Evolutionary conservation across 345 rosid genomes (phyloP), one percentile per base, ranked within the genome.

Genomic region (Cardamine occulta): DNA sequence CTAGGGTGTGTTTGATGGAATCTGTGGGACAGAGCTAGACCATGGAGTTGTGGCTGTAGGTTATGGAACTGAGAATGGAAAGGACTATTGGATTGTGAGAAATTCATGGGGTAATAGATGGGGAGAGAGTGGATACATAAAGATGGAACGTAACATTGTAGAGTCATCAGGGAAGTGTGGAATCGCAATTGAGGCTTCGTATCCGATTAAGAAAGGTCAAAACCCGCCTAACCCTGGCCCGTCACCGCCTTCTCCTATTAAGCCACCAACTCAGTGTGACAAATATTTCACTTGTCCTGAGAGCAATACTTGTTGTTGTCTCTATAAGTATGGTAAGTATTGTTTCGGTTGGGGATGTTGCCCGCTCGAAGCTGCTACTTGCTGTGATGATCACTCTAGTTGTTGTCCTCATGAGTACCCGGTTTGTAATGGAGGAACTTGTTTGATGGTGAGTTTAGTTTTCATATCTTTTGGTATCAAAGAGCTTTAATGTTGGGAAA

Each of bases 161-260:
- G 71, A 53, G 29, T 48, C 70, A 18, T 54, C 90, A 0, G 97
- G 97, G 1, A 89, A 86, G 77, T 95, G 99, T 82, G 99, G 99
- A 24, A 95, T 95, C 68, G 97, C 91, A 1, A 55, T 95, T 61
- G 93, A 89, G 59, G 78, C 97, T 56, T 95, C 99, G 7, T 95
- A 92, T 74, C 97, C 99, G 0, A 58, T 90, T 57, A 95, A 95
- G 85, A 88, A 71, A 6, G 86, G 97, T 52, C 80, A 80, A 68
- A 95, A 95, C 72, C 99, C 97, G 2, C 99, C 99, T 2, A 87
- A 95, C 66, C 99, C 99, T 0, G 97, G 97, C 2, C 99, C 99
- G 0, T 88, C 97, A 13, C 99, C 99, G 1, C 99, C 99, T 19
- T 84, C 97, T 59, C 97, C 97, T 9, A 48, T 86, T 4, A 85